Conservation (phyloP, 129 eudicot genomes). For the Centella asiatica region DNA sequence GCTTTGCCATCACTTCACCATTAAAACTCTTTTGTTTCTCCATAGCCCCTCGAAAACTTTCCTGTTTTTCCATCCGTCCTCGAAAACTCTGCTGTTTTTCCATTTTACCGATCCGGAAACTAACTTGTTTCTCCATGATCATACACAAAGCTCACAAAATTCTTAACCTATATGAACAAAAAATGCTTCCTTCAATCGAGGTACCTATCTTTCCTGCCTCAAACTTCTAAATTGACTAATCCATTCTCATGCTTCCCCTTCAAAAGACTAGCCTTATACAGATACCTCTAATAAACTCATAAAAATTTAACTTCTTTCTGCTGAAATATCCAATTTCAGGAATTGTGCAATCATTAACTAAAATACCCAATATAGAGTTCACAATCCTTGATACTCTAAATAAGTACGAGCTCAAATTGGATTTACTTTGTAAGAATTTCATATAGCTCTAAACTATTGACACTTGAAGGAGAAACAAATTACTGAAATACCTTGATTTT, state of each 20-base stretch:
- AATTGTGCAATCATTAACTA: background rate
- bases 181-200: background rate
- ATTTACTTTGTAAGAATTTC: background rate
- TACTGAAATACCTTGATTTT: background rate
- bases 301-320: constrained; percentile 2
- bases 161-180: background rate
- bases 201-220: background rate
- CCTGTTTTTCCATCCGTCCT: constrained; percentile 33
- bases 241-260: constrained; percentile 15
- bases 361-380: constrained; percentile 2
- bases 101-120: constrained; percentile 38
- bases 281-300: too few species aligned
- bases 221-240: background rate
- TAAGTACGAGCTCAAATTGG: background rate
- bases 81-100: constrained; percentile 65
- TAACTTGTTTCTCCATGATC: constrained; percentile 63
- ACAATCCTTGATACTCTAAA: background rate
- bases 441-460: background rate
- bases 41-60: constrained; percentile 23
- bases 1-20: constrained; percentile 25
- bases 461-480: background rate
- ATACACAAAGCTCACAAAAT: constrained; percentile 2
- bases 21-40: constrained; percentile 34
- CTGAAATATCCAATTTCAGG: background rate
- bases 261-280: too few species aligned